These are phyloP conservation scores for Fusarium chlamydosporum DNA, from an alignment of 2,329 filamentous ascomycete genomes.

Conservation along the genomic window DNA sequence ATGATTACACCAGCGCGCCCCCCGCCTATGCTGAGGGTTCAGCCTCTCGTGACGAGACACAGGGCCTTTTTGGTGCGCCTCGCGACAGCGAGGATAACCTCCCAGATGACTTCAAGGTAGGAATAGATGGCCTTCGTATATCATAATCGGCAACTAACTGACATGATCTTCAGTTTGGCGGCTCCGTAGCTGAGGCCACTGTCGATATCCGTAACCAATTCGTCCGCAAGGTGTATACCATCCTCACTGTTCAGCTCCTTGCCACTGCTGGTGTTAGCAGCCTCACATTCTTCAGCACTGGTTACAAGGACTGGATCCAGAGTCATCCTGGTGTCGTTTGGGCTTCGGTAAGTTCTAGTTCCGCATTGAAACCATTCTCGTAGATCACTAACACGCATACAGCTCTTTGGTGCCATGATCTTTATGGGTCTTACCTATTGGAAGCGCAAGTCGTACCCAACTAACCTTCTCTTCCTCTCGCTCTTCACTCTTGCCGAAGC, in stretches of 20 bases:
- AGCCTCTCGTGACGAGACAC: conserved; percentile 65
- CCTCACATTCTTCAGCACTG: conserved; percentile 84
- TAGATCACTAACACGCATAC: conserved; percentile 39
- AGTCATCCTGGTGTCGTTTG: conserved; percentile 86
- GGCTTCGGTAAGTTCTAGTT: conserved; percentile 71
- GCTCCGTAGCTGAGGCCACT: conserved; percentile 91
- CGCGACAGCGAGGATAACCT: conserved; percentile 90
- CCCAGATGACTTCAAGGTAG: conserved; percentile 95
- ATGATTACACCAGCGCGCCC: conserved; percentile 84
- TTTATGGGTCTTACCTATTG: conserved; percentile 92
- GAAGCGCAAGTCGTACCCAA: conserved; percentile 96
- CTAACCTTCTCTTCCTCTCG: conserved; percentile 91
- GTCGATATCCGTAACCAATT: conserved; percentile 98
- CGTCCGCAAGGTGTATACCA: conserved; percentile 96
- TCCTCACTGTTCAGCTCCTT: conserved; percentile 94
- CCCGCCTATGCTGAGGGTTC: conserved; percentile 79
- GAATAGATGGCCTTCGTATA: not conserved
- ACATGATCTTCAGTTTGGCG: conserved; percentile 77
- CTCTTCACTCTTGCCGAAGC: conserved; percentile 94
- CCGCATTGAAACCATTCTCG: not conserved
- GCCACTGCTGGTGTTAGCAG: conserved; percentile 84
- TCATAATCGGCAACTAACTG: conserved; percentile 12
- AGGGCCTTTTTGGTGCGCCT: conserved; percentile 76
- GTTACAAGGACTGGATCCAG: conserved; percentile 91
- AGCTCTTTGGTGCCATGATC: conserved; percentile 83